Base-by-base conservation (phyloP, 129 eudicot genomes). In the Deinandra increscens region DNA sequence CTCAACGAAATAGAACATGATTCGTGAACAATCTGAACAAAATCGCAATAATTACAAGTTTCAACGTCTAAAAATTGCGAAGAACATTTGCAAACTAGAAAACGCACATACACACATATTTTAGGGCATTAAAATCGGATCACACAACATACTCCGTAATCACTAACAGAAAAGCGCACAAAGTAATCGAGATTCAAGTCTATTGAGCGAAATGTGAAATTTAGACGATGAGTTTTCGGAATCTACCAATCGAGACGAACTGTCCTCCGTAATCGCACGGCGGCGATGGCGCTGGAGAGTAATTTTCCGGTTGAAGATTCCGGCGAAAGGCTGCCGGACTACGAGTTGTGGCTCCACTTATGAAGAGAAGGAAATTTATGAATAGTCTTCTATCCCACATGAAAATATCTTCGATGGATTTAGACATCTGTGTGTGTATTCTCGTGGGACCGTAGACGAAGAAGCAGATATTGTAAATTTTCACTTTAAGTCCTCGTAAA, bases 91-190 rank as follows among this genome's bases (percentile, higher is more conserved):
- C 64, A 51, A 49, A 62, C 70, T 22, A 56, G n/a, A 68, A 75
- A 49, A 39, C 46, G 37, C 18, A 53, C 66, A 43, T 63, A 42
- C 70, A 69, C 72, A 58, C 60, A 81, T 44, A 11, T 60, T 46
- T 49, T 66, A 0, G 26, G 69, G 81, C 81, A 82, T 42, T 72
- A 71, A 80, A 75, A 74, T 60, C 80, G 85, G 85, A 86, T 83
- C 91, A 68, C 36, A 56, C 70, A 34, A 65, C 84, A 43, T 58
- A 67, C 51, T 4, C 46, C 75, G n/a, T n/a, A n/a, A n/a, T n/a
- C n/a, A n/a, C n/a, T n/a, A n/a, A n/a, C n/a, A n/a, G n/a, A n/a
- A n/a, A 53, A 61, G 1, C 64, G 68, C 60, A 54, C 77, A 46
- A 36, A 74, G 62, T 68, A 39, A 61, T 19, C 51, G 14, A 39